A percentile compares a stretch with the other conserved stretches of the same genome.
Conservation (phyloP, 1,284 basidiomycete genomes). For the Vanrija pseudolonga region DNA sequence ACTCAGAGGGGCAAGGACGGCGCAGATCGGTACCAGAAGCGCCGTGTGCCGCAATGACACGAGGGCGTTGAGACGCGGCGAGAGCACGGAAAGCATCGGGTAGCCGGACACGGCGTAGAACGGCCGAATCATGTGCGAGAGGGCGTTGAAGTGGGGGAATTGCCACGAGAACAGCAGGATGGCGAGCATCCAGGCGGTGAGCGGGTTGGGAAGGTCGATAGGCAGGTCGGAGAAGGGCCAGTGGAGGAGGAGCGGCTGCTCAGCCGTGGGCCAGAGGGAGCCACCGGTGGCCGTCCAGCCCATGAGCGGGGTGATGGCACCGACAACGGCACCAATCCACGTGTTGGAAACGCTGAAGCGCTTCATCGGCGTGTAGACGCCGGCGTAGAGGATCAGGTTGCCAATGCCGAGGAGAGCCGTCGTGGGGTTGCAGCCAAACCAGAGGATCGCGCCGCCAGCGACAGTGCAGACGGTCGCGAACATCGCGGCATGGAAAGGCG, state of each 20-base stretch:
- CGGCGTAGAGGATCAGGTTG: slow-evolving; percentile 88
- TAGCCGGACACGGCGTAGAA: slow-evolving; percentile 94
- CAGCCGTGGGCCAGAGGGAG: slow-evolving; percentile 62
- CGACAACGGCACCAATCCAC: slow-evolving; percentile 92
- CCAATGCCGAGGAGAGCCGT: slow-evolving; percentile 77
- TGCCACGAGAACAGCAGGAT: slow-evolving; percentile 93
- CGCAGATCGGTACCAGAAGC: slow-evolving; percentile 74
- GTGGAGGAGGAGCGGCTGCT: slow-evolving; percentile 54
- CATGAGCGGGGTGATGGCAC: slow-evolving; percentile 91
- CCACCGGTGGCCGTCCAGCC: slow-evolving; percentile 96
- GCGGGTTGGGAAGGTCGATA: slow-evolving; percentile 56
- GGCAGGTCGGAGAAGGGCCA: slow-evolving; percentile 22
- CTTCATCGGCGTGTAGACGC: slow-evolving; percentile 90
- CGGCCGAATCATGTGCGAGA: slow-evolving; percentile 80
- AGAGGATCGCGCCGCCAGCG: slow-evolving; percentile 72
- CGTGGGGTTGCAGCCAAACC: slow-evolving; percentile 80
- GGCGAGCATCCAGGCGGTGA: slow-evolving; percentile 71
- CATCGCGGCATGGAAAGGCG: slow-evolving; percentile 74
- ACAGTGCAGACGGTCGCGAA: slow-evolving; percentile 75
- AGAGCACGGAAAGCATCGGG: slow-evolving; percentile 81
- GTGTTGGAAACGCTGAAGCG: slow-evolving; percentile 86
- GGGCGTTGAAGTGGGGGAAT: slow-evolving; percentile 95
- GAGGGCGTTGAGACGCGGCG: slow-evolving; percentile 75
- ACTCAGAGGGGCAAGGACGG: slow-evolving; percentile 73
- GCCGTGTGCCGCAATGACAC: slow-evolving; percentile 81